Evolutionary conservation across 768 basidiomycete genomes (phyloP), one percentile per base, ranked within the genome.

Genomic region (Xerocomellus dryophilus): DNA sequence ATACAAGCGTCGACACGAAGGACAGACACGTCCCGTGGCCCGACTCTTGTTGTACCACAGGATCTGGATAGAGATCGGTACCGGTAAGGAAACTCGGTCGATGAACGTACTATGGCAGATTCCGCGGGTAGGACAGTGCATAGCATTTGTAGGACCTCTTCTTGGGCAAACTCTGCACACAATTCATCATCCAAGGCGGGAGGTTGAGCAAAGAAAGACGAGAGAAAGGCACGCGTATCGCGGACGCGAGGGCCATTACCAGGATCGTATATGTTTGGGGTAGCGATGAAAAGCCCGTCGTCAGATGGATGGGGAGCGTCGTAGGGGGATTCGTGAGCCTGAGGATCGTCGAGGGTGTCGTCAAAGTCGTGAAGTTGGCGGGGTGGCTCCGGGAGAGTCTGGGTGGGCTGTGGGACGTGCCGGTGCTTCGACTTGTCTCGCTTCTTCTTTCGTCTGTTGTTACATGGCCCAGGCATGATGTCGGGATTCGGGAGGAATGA

Each of bases 21-120:
- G 90, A 61, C 90, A 93, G 47, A 92, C 78, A 25, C 90, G 82
- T 50, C 83, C 80, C 10, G 75, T 78, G 6, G 77, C 68, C 3
- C 90, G 80, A 64, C 86, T 90, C 71, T 90, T 90, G 74, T 93
- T 93, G 63, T 92, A 91, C 89, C 89, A 92, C 12, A 91, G 61
- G 10, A 88, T 83, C 88, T 89, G 56, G 25, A 31, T 8, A 47
- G 39, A 52, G 43, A 18, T 51, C 32, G 9, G 46, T 40, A n/a
- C 17, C 18, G 11, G 42, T 36, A 35, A 51, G 7, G 12, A 25
- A 21, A 41, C 38, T 20, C n/a, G 23, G 43, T 8, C 10, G 44
- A 18, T 32, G 4, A 23, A 72, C 84, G 43, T 60, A 90, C 90
- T 58, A 86, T 63, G 0, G 90, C 88, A 4, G 75, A 78, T 57